Conservation (phyloP, 805 yeast species). For the Saturnispora kantuleensis region DNA sequence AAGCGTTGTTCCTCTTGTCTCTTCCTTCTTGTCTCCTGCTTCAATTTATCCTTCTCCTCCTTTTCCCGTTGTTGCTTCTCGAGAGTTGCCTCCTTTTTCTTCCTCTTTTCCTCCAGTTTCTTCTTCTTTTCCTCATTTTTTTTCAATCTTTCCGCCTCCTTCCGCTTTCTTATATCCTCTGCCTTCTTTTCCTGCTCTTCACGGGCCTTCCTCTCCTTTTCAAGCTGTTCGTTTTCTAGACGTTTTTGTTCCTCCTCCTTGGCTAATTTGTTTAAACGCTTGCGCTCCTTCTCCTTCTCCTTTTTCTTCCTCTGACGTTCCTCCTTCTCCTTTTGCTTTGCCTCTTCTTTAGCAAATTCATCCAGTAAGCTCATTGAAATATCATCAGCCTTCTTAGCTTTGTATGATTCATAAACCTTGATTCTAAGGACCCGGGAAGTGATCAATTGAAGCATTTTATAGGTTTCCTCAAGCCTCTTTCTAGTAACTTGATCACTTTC, state of each 20-base stretch:
- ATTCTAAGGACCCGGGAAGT: conserved; percentile 71
- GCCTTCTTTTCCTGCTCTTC: conserved; percentile 32
- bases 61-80: conserved; percentile 27
- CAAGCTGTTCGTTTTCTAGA: conserved; percentile 41
- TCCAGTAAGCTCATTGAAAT: conserved; percentile 49
- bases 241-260: conserved; percentile 48
- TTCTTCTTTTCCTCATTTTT: conserved; percentile 20
- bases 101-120: conserved; percentile 28
- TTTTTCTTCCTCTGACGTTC: conserved; percentile 54
- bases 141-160: conserved; percentile 34
- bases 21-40: conserved; percentile 25
- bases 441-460: conserved; percentile 68
- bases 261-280: conserved; percentile 48
- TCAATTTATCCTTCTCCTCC: conserved; percentile 32
- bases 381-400: conserved; percentile 73
- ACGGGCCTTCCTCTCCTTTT: conserved; percentile 32
- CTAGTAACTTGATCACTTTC: conserved; percentile 46
- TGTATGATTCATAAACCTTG: conserved; percentile 64
- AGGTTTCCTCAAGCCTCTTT: conserved; percentile 63
- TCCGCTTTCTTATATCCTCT: conserved; percentile 39
- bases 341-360: conserved; percentile 64
- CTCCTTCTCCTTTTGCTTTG: conserved; percentile 53
- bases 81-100: conserved; percentile 31
- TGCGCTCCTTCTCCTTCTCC: conserved; percentile 65
- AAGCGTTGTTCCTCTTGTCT: conserved; percentile 28